A percentile compares a stretch with the other conserved stretches of the same genome.
Conservation (phyloP, 352 stramenopile genomes). For the Globisporangium acanthophoron region DNA sequence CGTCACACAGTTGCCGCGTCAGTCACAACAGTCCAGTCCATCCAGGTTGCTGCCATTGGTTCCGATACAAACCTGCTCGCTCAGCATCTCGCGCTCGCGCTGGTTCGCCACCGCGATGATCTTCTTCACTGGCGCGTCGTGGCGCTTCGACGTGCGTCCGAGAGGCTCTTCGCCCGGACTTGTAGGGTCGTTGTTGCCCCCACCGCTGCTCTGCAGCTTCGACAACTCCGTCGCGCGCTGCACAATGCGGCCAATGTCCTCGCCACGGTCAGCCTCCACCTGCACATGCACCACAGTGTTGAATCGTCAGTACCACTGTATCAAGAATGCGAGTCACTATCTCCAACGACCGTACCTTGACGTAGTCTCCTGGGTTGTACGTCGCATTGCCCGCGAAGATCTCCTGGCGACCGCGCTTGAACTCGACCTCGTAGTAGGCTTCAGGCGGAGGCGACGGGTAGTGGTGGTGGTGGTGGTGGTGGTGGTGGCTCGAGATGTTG, state of each 20-base stretch:
- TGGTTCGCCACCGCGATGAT: constrained; percentile 92
- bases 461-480: constrained; percentile 13
- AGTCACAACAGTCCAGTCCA: neutral
- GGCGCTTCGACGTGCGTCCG: constrained; percentile 41
- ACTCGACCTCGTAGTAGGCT: constrained; percentile 93
- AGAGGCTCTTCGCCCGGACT: constrained; percentile 33
- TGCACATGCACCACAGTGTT: constrained; percentile 17
- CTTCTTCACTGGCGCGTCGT: constrained; percentile 82
- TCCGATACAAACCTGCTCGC: constrained; percentile 48
- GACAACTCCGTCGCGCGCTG: constrained; percentile 81
- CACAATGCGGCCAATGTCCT: constrained; percentile 95
- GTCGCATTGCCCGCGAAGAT: constrained; percentile 86
- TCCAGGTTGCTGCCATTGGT: neutral
- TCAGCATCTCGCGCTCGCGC: constrained; percentile 90
- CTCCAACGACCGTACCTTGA: constrained; percentile 59
- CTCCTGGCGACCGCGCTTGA: constrained; percentile 91
- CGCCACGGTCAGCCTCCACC: constrained; percentile 96
- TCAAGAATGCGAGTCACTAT: too few relatives aligned
- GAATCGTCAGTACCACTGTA: neutral
- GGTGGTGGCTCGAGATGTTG: constrained; percentile 3
- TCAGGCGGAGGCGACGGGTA: constrained; percentile 62
- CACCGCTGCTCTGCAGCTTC: constrained; percentile 42
- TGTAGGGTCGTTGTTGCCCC: constrained; percentile 18
- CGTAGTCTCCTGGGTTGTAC: constrained; percentile 91
- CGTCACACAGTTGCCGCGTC: neutral